These are phyloP conservation scores for Candida koratica DNA, from an alignment of 805 yeast genomes.

Conservation along the genomic window DNA sequence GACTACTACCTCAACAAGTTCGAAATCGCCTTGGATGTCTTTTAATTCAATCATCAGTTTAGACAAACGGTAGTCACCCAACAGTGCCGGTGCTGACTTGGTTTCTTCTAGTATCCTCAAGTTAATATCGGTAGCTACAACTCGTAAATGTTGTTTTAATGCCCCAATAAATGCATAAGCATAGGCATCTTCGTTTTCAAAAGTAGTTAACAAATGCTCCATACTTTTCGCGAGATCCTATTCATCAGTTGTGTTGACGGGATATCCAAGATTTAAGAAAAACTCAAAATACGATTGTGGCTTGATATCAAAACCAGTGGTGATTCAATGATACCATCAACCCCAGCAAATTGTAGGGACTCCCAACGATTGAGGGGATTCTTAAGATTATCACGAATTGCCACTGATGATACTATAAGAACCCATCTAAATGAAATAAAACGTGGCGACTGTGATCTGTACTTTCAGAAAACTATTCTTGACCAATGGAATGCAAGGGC, in stretches of 20 bases:
- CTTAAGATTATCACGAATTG: conserved; percentile 34
- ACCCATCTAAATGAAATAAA: conserved; percentile 35
- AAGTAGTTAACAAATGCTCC: not conserved
- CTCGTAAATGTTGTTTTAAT: conserved; percentile 19
- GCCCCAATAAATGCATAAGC: conserved; percentile 27
- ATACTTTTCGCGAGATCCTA: no score
- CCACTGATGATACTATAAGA: conserved; percentile 38
- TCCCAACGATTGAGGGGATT: conserved; percentile 35
- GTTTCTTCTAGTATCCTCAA: no score
- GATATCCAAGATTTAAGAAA: not conserved
- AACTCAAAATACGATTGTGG: conserved; percentile 6
- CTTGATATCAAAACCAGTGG: conserved; percentile 1
- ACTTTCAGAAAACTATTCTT: conserved; percentile 23
- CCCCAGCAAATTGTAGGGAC: conserved; percentile 33
- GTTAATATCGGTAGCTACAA: conserved; percentile 14
- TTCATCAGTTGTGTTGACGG: no score
- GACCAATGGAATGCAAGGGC: conserved; percentile 38
- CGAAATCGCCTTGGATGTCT: conserved; percentile 19
- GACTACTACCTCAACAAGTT: conserved; percentile 16
- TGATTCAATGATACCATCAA: conserved; percentile 9
- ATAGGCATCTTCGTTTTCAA: conserved; percentile 16
- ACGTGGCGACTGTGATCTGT: conserved; percentile 24
- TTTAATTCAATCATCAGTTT: conserved; percentile 6
- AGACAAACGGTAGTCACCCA: no score
- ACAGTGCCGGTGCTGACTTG: no score